These are phyloP conservation scores for Ophiostoma sp. DNA, from an alignment of 2,329 filamentous ascomycete species.

Conservation along the genomic window DNA sequence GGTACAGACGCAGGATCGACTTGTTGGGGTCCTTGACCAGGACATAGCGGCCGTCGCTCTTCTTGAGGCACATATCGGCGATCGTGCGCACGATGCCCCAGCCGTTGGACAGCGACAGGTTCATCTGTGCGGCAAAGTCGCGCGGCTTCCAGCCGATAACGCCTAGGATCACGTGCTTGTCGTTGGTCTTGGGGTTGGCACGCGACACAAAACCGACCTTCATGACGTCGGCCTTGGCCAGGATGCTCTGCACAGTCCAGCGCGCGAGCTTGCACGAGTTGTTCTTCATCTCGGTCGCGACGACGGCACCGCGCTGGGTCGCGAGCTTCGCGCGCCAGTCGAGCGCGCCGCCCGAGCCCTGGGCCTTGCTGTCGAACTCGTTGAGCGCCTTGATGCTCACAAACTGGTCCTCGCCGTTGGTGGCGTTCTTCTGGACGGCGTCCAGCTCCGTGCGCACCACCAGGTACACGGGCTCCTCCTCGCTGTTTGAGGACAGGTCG, in stretches of 20 bases:
- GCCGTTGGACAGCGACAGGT: constrained; percentile 90
- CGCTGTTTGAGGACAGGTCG: constrained; percentile 89
- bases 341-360: constrained; percentile 86
- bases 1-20: constrained; percentile 85
- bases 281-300: constrained; percentile 99
- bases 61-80: constrained; percentile 82
- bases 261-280: constrained; percentile 97
- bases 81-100: constrained; percentile 99
- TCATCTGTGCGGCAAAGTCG: constrained; percentile 97
- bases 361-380: constrained; percentile 97
- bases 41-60: constrained; percentile 75
- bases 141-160: constrained; percentile 97
- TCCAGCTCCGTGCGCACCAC: constrained; percentile 94
- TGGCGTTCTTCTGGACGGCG: constrained; percentile 93
- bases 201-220: constrained; percentile 99
- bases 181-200: constrained; percentile 82
- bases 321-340: constrained; percentile 97
- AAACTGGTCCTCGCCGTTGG: constrained; percentile 85
- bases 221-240: constrained; percentile 96
- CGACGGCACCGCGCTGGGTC: constrained; percentile 90
- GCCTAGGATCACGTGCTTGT: constrained; percentile 91
- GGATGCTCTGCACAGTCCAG: constrained; percentile 95
- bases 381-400: constrained; percentile 93
- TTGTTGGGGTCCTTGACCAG: constrained; percentile 93
- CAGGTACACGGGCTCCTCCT: constrained; percentile 89